Evolutionary conservation across 768 basidiomycete species (phyloP).

Genomic region (Mycena venus): DNA sequence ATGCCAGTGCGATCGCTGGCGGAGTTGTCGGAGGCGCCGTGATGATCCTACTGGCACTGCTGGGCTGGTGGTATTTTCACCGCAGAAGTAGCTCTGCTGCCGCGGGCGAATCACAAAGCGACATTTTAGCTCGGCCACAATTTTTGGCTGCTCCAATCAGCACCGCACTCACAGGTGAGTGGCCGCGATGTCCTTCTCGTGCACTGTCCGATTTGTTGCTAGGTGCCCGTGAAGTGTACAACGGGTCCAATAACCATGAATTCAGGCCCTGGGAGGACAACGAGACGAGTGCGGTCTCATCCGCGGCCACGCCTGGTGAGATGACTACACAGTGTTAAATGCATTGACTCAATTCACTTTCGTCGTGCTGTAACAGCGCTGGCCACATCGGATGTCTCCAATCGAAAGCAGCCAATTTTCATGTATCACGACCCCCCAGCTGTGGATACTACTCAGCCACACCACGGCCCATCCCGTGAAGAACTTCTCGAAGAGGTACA

Average conservation of each 20-base stretch:
- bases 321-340: neutral
- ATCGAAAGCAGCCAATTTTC: neutral
- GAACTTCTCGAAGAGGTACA: slow-evolving; percentile 5
- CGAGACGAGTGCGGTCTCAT: neutral
- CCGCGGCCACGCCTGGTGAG: neutral
- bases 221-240: neutral
- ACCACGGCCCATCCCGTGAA: slow-evolving; percentile 1
- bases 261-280: slow-evolving; percentile 2
- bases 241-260: neutral
- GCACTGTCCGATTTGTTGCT: neutral
- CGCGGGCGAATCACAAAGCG: neutral
- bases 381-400: neutral
- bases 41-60: too few species aligned
- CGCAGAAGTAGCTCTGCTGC: neutral
- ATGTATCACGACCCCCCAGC: too few species aligned
- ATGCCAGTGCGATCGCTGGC: too few species aligned
- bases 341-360: neutral
- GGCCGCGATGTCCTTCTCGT: neutral
- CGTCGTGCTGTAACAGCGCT: neutral
- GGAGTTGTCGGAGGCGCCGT: too few species aligned
- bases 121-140: neutral
- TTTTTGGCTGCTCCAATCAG: neutral
- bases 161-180: slow-evolving; percentile 7
- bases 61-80: too few species aligned
- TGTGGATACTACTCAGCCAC: neutral